Evolutionary conservation across 75 land plant genomes (phyloP).

Genomic region (Chamaecyparis obtusa): DNA sequence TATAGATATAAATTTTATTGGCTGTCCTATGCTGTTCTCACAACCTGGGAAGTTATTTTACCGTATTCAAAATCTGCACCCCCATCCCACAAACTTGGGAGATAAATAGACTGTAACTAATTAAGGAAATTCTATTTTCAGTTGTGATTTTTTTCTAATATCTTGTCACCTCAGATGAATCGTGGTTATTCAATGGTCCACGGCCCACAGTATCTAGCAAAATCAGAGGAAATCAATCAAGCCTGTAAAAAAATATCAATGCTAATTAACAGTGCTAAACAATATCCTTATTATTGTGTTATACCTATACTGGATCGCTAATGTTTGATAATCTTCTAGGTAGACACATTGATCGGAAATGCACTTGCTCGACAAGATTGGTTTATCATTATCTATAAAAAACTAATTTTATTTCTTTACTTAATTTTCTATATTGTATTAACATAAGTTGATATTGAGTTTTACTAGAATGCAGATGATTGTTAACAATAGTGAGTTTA

Average conservation of each 20-base stretch:
- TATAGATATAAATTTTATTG: too few relatives aligned
- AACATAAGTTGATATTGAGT: neutral
- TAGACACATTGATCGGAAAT: neutral
- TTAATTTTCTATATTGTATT: neutral
- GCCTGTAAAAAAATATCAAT: neutral
- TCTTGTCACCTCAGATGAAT: neutral
- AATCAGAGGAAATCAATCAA: neutral
- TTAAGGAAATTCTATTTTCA: neutral
- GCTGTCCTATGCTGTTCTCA: too few relatives aligned
- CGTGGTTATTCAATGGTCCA: neutral
- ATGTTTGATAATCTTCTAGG: neutral
- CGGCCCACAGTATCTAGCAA: neutral
- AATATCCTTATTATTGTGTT: neutral
- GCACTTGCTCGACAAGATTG: neutral
- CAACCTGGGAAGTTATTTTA: too few relatives aligned
- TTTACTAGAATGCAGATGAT: too few relatives aligned
- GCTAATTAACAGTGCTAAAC: neutral
- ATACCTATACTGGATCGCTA: neutral
- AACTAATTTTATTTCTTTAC: neutral
- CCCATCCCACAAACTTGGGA: too few relatives aligned
- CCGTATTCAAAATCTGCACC: too few relatives aligned
- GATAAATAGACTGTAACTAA: too few relatives aligned
- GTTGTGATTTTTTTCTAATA: neutral
- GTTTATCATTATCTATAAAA: neutral
- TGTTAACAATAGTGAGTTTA: neutral